These are phyloP conservation scores for Solanum paucissectum DNA, from an alignment of 257 asterid genomes.

Conservation along the genomic window DNA sequence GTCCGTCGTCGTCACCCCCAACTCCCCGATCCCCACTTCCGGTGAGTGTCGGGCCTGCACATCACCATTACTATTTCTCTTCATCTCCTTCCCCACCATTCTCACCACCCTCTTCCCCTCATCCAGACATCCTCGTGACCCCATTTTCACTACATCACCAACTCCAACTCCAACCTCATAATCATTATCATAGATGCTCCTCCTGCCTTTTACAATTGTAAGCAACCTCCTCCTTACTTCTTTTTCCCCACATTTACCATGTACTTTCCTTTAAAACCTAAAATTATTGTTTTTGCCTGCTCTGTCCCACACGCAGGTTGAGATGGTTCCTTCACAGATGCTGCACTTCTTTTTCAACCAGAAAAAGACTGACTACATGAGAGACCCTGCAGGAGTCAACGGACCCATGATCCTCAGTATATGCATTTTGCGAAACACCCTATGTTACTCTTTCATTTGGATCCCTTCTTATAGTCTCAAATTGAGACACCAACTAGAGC, in stretches of 20 bases:
- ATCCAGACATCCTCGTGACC: background rate
- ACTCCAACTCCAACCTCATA: background rate
- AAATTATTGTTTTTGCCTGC: background rate
- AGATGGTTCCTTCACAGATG: conserved; percentile 12
- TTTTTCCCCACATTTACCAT: background rate
- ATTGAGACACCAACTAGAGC: background rate
- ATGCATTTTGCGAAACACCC: background rate
- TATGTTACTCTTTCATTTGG: background rate
- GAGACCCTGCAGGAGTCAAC: background rate
- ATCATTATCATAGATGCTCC: background rate
- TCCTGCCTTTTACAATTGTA: background rate
- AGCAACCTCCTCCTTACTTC: background rate
- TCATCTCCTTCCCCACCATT: conserved; percentile 4
- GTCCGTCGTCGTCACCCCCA: background rate
- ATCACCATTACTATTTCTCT: background rate
- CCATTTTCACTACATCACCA: conserved; percentile 8
- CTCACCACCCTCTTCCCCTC: background rate
- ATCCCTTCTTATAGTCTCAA: no score
- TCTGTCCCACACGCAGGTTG: conserved; percentile 7
- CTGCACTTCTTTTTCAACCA: background rate
- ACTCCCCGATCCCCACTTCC: conserved; percentile 14
- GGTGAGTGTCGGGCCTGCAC: conserved; percentile 8
- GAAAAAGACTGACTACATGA: background rate
- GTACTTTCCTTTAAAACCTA: background rate
- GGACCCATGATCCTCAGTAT: background rate